These are phyloP conservation scores for Macadamia integrifolia DNA, from an alignment of 164 flowering plant genomes.

Conservation along the genomic window DNA sequence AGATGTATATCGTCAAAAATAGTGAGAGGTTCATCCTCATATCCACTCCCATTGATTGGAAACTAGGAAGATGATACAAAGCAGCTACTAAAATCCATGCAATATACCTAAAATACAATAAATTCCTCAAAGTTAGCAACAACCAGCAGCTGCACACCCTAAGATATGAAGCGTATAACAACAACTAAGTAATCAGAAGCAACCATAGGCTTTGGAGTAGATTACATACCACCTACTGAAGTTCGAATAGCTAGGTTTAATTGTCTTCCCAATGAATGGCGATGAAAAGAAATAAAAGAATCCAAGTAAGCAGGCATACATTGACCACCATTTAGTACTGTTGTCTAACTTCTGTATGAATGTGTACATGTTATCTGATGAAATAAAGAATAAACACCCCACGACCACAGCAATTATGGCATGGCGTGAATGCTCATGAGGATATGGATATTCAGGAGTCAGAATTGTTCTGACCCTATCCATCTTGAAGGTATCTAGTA, in stretches of 20 bases:
- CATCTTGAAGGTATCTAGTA: conserved; percentile 66
- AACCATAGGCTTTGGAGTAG: background rate
- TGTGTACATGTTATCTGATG: conserved; percentile 93
- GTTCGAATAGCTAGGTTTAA: conserved; percentile 92
- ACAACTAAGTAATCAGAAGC: background rate
- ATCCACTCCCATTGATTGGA: conserved; percentile 99
- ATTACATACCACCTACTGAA: conserved; percentile 85
- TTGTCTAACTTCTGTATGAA: conserved; percentile 79
- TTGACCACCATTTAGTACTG: conserved; percentile 98
- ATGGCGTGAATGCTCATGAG: conserved; percentile 97
- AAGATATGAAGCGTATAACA: too few species aligned
- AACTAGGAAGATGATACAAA: conserved; percentile 95
- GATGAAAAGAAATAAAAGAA: conserved; percentile 98
- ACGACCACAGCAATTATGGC: conserved; percentile 81
- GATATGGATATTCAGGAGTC: conserved; percentile 77
- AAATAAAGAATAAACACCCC: conserved; percentile 93
- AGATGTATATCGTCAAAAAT: conserved; percentile 71
- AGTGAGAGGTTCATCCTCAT: conserved; percentile 97
- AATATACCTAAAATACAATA: conserved; percentile 60
- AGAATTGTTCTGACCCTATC: conserved; percentile 86
- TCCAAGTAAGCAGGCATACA: conserved; percentile 90
- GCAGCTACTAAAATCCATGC: conserved; percentile 95
- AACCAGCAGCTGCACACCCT: background rate
- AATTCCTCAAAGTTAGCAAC: conserved; percentile 2
- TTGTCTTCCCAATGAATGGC: conserved; percentile 90